phyloP scores from a whole-genome alignment of 1,284 basidiomycete genomes.

The Afroboletus lepidellus region DNA sequence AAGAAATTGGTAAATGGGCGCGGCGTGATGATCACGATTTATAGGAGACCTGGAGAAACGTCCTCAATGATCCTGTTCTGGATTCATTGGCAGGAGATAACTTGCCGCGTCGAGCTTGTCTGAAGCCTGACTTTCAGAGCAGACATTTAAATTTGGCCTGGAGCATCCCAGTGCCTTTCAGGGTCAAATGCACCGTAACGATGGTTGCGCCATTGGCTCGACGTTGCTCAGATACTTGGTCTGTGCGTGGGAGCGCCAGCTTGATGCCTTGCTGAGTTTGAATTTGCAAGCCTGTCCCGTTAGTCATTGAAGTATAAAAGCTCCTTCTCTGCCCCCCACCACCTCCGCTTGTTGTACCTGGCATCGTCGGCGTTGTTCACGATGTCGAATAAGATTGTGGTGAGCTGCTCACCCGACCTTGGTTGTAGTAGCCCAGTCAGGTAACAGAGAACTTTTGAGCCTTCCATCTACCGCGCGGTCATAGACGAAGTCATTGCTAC shows the following conservation, averaged over 20 bases:
- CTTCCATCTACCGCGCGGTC: conserved; percentile 86
- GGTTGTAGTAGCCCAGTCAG: conserved; percentile 54
- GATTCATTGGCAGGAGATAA: too few species aligned
- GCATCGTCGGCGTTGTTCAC: conserved; percentile 33
- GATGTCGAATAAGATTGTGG: conserved; percentile 91
- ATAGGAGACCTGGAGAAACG: too few species aligned
- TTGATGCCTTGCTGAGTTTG: conserved; percentile 40
- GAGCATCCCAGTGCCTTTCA: too few species aligned
- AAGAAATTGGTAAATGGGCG: too few species aligned
- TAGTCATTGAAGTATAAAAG: conserved; percentile 52
- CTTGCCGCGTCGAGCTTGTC: too few species aligned
- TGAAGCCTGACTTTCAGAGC: too few species aligned
- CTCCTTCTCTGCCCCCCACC: conserved; percentile 35
- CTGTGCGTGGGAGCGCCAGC: conserved; percentile 47
- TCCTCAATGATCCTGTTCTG: too few species aligned
- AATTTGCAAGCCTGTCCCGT: conserved; percentile 38
- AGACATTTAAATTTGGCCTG: too few species aligned
- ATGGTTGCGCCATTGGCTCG: too few species aligned
- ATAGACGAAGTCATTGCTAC: conserved; percentile 94
- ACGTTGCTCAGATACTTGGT: conserved; percentile 17
- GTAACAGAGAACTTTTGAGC: conserved; percentile 73
- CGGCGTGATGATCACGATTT: too few species aligned
- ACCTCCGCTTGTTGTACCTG: conserved; percentile 36
- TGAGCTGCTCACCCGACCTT: conserved; percentile 71
- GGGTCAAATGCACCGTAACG: too few species aligned